Base-by-base conservation (phyloP, 495 filamentous ascomycete genomes). In the Copromyces sp. region DNA sequence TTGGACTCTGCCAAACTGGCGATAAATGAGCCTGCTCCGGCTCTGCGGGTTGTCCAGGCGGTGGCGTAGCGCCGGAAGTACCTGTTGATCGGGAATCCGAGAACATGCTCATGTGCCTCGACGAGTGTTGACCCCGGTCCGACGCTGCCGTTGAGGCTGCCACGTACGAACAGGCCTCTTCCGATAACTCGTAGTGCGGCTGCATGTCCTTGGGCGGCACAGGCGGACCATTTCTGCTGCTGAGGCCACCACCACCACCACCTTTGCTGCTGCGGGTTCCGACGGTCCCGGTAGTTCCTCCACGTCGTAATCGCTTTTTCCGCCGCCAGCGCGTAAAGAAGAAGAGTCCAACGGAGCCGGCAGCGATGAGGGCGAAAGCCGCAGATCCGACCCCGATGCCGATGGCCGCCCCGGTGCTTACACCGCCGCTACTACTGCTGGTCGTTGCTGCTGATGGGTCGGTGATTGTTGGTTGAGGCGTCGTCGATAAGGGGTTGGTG, bases 321-420 rank as follows among this genome's bases (percentile, higher is more conserved):
- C 75, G 74, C 45, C 73, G 71, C 38, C 75, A 44, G 3, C 77
- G 77, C 45, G 75, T 69, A 37, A 74, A 78, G 73, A 76, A 69
- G 61, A 75, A 77, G 59, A 76, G 65, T 8, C 74, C 72, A 35
- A 79, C 53, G 24, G 68, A 38, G 65, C 75, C 47, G 8, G 72
- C 59, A 5, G 72, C 17, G 37, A 78, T 42, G 8, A 80, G 72
- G 6, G 68, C 70, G 38, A 69, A 74, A 5, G 75, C 59, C 4
- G 73, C 79, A n/a, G 76, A 78, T 39, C 77, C 79, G 39, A 80
- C 71, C 17, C 74, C 77, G 68, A 79, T 80, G 39, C 79, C 79
- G 17, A 80, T 74, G 39, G 73, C 74, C 3, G 78, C 75, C 6
- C 71, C 69, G 32, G 76, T 77, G 71, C 77, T 77, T 24, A 80